Evolutionary conservation across 169 alveolate species (phyloP).

Genomic region (Plasmodium gonderi): DNA sequence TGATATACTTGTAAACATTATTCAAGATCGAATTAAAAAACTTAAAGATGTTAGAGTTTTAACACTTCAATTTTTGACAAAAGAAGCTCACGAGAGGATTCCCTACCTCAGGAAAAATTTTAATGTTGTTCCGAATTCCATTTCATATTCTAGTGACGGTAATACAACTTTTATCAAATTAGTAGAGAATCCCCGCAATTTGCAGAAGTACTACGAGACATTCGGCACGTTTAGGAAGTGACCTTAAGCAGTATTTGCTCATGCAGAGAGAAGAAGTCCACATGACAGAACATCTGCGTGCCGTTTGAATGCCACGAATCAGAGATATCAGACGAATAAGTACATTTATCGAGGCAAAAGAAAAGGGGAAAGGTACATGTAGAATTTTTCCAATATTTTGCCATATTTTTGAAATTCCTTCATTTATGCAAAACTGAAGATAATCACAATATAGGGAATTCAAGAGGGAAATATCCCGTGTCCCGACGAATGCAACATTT

Average conservation of each 20-base stretch:
- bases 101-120: constrained; percentile 24
- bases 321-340: no score
- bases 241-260: no score
- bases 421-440: no score
- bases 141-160: constrained; percentile 61
- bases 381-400: no score
- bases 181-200: constrained; percentile 46
- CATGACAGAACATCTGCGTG: no score
- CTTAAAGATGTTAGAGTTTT: constrained; percentile 42
- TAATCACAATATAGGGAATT: no score
- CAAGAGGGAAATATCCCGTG: no score
- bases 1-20: constrained; percentile 42
- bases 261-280: not conserved
- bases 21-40: constrained; percentile 21
- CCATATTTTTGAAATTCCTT: no score
- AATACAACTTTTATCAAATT: constrained; percentile 54
- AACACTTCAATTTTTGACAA: constrained; percentile 31
- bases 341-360: no score
- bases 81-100: constrained; percentile 44
- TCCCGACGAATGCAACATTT: no score
- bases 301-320: no score
- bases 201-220: constrained; percentile 37
- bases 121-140: constrained; percentile 66
- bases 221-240: not conserved
- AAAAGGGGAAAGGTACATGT: no score